phyloP scores from a whole-genome alignment of 768 basidiomycete species.

The Phaeolepiota aurea region DNA sequence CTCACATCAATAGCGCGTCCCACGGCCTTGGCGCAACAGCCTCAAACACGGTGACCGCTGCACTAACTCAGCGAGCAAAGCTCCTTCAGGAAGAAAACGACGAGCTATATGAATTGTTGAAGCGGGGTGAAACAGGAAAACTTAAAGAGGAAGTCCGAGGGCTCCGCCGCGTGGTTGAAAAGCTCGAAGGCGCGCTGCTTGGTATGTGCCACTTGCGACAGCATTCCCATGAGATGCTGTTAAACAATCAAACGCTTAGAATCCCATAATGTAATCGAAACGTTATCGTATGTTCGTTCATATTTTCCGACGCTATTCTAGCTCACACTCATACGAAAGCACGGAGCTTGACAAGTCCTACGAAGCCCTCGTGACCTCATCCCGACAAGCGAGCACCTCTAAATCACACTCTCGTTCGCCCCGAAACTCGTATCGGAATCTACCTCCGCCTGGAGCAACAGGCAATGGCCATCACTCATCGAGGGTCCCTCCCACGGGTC shows the following conservation, averaged over 20 bases:
- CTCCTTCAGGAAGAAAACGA: constrained; percentile 83
- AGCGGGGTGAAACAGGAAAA: constrained; percentile 67
- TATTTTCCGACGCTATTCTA: no score
- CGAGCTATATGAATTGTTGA: constrained; percentile 71
- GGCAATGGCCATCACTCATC: constrained; percentile 24
- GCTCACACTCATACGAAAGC: constrained; percentile 23
- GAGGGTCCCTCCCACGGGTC: constrained; percentile 69
- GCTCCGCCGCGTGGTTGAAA: constrained; percentile 56
- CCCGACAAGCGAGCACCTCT: constrained; percentile 31
- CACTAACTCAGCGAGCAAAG: constrained; percentile 65
- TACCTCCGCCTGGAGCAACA: constrained; percentile 13
- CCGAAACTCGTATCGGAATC: constrained; percentile 33
- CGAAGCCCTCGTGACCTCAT: constrained; percentile 43
- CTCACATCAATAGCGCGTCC: constrained; percentile 47
- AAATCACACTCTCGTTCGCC: constrained; percentile 39
- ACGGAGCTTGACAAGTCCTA: constrained; percentile 74
- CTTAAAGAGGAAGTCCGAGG: constrained; percentile 76
- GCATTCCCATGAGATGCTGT: constrained; percentile 1
- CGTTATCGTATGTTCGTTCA: constrained; percentile 61
- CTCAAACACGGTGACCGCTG: constrained; percentile 56
- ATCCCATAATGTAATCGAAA: constrained; percentile 64
- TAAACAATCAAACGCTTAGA: constrained; percentile 37
- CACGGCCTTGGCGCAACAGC: constrained; percentile 20
- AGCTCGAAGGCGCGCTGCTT: constrained; percentile 68
- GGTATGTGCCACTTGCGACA: constrained; percentile 33